Evolutionary conservation across 345 rosid species (phyloP).

Genomic region (Pistacia atlantica): DNA sequence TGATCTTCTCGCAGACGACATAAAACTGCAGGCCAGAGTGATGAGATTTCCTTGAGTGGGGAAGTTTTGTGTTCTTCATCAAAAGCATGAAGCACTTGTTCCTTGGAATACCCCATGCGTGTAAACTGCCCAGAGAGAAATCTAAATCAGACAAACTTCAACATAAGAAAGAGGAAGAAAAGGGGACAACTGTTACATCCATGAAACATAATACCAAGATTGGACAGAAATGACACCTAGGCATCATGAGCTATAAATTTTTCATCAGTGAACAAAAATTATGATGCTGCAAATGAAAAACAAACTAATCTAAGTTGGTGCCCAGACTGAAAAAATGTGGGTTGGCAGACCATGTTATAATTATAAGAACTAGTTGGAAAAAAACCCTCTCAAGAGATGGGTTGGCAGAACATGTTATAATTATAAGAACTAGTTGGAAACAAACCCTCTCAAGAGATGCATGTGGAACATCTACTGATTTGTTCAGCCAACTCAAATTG

Average conservation of each 20-base stretch:
- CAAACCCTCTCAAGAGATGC: slow-evolving; percentile 60
- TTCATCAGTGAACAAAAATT: slow-evolving; percentile 5
- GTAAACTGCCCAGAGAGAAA: slow-evolving; percentile 43
- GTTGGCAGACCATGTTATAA: background rate
- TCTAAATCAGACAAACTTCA: slow-evolving; percentile 8
- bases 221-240: background rate
- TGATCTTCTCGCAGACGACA: slow-evolving; percentile 72
- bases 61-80: slow-evolving; percentile 64
- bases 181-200: background rate
- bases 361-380: background rate
- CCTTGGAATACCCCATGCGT: slow-evolving; percentile 64
- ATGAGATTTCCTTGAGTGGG: slow-evolving; percentile 51
- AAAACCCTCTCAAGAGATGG: slow-evolving; percentile 57
- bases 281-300: background rate
- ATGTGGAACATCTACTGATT: slow-evolving; percentile 43
- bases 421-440: background rate
- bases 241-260: background rate
- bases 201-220: background rate
- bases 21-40: slow-evolving; percentile 64
- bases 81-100: slow-evolving; percentile 55
- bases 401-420: background rate
- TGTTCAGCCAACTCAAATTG: slow-evolving; percentile 33
- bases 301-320: background rate
- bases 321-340: background rate
- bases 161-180: background rate